Base-by-base conservation (phyloP, 1,284 basidiomycete species). In the Polyporus tsugae region DNA sequence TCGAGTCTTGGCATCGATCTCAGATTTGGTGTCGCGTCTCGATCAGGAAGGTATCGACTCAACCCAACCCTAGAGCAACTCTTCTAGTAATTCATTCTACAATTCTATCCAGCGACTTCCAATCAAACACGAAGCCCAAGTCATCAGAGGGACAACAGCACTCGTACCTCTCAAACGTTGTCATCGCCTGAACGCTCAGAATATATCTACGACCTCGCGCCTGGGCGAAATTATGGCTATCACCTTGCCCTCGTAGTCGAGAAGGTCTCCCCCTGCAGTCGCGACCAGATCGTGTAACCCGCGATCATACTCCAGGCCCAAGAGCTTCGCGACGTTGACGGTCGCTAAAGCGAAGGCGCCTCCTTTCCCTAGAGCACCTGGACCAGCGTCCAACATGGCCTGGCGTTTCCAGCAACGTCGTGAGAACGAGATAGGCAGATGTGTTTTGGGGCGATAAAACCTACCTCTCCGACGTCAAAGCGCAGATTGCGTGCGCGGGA, bases 391-490 rank as follows among this genome's bases (percentile, higher is more conserved):
- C 4, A 79, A 72, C n/a, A 76, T 75, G 7, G 81, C 79, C 80
- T 82, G 36, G 19, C 19, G n/a, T 42, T 46, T 41, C 10, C 42
- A 35, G 29, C 4, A 22, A 33, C 25, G 2, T 53, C 44, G 35
- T 46, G 17, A 35, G 63, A 25, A 65, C 5, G 60, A 25, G 17
- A 29, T 11, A 4, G 25, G 35, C 81, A 79, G 22, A 79, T 67
- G 11, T 77, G 4, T 6, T 13, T 13, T 77, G n/a, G 4, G 41
- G 42, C 61, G 33, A 29, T 29, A 2, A 11, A n/a, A 75, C 80
- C 61, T 70, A 85, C 85, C 87, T 86, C 87, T 13, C 82, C 86
- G 17, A 87, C 80, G 66, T 92, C 90, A 78, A 89, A 91, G 44
- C 89, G 84, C 29, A 88, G 80, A 68, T 90, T 90, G 15, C 86